phyloP scores from a whole-genome alignment of 495 filamentous ascomycete species.

The Annulohypoxylon moriforme region DNA sequence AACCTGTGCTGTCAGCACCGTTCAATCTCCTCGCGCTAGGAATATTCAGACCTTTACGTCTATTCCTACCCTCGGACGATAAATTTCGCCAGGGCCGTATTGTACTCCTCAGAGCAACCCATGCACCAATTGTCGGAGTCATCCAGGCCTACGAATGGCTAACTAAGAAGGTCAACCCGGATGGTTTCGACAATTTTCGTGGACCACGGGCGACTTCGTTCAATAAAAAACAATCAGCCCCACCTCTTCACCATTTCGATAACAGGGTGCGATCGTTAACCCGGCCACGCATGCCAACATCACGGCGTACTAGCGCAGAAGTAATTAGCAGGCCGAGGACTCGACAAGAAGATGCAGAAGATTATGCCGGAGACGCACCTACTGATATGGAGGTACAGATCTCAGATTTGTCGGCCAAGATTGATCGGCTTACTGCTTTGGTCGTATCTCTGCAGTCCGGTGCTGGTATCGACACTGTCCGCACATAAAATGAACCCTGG shows the following conservation, averaged over 20 bases:
- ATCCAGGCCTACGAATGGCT: slow-evolving; percentile 64
- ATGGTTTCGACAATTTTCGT: slow-evolving; percentile 46
- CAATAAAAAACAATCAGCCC: slow-evolving; percentile 26
- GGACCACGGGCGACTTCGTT: slow-evolving; percentile 47
- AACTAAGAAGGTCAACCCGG: slow-evolving; percentile 42
- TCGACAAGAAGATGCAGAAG: slow-evolving; percentile 27
- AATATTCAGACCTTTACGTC: slow-evolving; percentile 83
- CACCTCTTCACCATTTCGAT: slow-evolving; percentile 15
- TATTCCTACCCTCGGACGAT: slow-evolving; percentile 75
- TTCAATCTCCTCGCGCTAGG: slow-evolving; percentile 86
- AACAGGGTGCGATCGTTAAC: slow-evolving; percentile 33
- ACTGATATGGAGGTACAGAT: slow-evolving; percentile 58
- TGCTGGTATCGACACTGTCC: slow-evolving; percentile 26
- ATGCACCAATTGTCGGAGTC: slow-evolving; percentile 63
- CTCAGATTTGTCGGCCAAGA: slow-evolving; percentile 58
- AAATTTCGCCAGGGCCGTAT: slow-evolving; percentile 80
- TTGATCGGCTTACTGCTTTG: slow-evolving; percentile 59
- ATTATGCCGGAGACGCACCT: slow-evolving; percentile 46
- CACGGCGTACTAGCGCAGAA: slow-evolving; percentile 38
- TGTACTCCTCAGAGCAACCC: slow-evolving; percentile 74
- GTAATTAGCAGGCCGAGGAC: slow-evolving; percentile 25
- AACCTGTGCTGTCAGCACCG: slow-evolving; percentile 46
- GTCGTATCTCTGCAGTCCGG: slow-evolving; percentile 54
- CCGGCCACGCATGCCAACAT: slow-evolving; percentile 30
- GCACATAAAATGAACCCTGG: slow-evolving; percentile 14